These are phyloP conservation scores for Millerozyma miso DNA, from an alignment of 805 yeast genomes.

Conservation along the genomic window DNA sequence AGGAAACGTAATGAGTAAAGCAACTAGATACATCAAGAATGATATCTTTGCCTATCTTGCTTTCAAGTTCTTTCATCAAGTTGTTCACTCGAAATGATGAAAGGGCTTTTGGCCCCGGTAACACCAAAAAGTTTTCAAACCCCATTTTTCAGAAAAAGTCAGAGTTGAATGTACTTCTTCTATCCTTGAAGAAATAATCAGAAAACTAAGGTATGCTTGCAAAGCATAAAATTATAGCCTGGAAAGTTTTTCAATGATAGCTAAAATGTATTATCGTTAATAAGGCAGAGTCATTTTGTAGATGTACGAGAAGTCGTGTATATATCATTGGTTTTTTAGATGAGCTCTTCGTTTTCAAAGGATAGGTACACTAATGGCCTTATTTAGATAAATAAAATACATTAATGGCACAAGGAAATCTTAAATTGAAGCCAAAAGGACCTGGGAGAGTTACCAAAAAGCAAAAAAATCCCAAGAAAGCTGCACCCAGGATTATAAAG, in stretches of 20 bases:
- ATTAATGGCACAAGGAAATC: conserved; percentile 69
- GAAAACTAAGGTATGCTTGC: background rate
- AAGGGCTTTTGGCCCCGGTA: conserved; percentile 88
- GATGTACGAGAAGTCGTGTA: background rate
- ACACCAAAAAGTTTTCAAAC: conserved; percentile 33
- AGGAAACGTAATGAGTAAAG: conserved; percentile 76
- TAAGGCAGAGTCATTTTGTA: background rate
- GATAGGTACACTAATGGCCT: background rate
- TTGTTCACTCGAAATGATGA: conserved; percentile 81
- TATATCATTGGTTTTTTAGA: background rate
- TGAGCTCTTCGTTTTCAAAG: background rate
- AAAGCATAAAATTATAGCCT: background rate
- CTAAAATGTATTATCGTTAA: background rate
- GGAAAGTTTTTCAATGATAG: background rate
- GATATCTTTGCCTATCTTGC: conserved; percentile 57
- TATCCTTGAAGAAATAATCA: background rate
- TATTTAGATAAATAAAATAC: background rate
- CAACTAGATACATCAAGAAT: conserved; percentile 69
- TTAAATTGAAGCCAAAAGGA: conserved; percentile 51
- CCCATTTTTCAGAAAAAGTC: conserved; percentile 8
- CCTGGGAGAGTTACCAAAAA: conserved; percentile 58
- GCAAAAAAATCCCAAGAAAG: conserved; percentile 63
- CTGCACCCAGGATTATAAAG: conserved; percentile 64
- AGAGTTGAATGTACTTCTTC: background rate
- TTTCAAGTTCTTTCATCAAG: conserved; percentile 68